Evolutionary conservation across 331 rosid species (phyloP), one percentile per base, ranked within the genome.

Genomic region (Stylosanthes scabra): DNA sequence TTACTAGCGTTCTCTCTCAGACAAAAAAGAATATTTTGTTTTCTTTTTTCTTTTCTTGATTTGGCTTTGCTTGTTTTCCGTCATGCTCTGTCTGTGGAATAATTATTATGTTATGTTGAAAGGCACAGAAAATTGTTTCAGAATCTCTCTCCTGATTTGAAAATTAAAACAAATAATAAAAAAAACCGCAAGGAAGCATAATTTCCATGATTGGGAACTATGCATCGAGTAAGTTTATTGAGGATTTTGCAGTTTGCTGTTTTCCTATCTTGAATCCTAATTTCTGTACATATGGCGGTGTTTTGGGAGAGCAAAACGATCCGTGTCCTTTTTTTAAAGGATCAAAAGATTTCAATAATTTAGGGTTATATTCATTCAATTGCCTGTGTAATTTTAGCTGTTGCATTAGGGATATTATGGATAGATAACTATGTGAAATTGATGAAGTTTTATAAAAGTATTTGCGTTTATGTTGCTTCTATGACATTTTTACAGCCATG

Each of bases 401-500:
- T 42, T 61, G 74, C 34, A 39, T 45, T 55, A 58, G 49, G 73
- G 11, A 46, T 71, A 16, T 65, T 71, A 16, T 65, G 40, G 51
- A 44, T 12, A 72, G 37, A 29, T 50, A 45, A 59, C 16, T 75
- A 14, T 0, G 6, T 73, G 56, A 64, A 9, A 11, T 46, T 74
- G 61, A 47, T n/a, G n/a, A n/a, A n/a, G n/a, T n/a, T n/a, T n/a
- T n/a, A n/a, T n/a, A n/a, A n/a, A n/a, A n/a, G n/a, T n/a, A n/a
- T 76, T 73, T 9, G 29, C 2, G 6, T 59, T 77, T 78, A 13
- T 46, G 12, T 81, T 25, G 20, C 62, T 50, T 81, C 39, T 57
- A 54, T 75, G 57, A 47, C 56, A 68, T 80, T 42, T 42, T 9
- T 89, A 80, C 97, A 88, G 84, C 37, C 79, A 92, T 95, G 99